phyloP scores from a whole-genome alignment of 2,329 filamentous ascomycete genomes.

The Coleophoma cylindrospora region DNA sequence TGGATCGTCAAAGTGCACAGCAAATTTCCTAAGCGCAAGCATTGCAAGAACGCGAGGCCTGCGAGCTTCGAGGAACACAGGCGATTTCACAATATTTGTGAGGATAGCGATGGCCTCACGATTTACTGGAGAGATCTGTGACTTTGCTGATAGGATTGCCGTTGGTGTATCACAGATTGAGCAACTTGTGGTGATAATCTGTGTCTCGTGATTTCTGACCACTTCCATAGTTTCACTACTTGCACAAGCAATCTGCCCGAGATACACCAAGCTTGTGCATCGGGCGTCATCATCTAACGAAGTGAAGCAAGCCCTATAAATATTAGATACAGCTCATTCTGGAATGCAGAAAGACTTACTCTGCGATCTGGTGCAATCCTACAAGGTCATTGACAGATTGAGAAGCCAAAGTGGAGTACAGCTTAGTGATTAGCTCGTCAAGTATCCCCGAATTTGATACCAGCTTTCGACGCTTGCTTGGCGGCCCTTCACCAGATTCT shows the following conservation, averaged over 20 bases:
- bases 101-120: constrained; percentile 41
- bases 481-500: constrained; percentile 6
- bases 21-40: constrained; percentile 63
- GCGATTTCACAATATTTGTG: constrained; percentile 34
- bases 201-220: constrained; percentile 20
- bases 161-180: constrained; percentile 21
- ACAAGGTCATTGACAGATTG: constrained; percentile 29
- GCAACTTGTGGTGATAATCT: constrained; percentile 21
- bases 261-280: constrained; percentile 45
- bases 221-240: constrained; percentile 38
- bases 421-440: constrained; percentile 26
- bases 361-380: constrained; percentile 35
- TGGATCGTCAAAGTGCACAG: constrained; percentile 57
- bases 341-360: constrained; percentile 35
- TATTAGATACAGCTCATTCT: constrained; percentile 4
- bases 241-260: constrained; percentile 55
- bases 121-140: constrained; percentile 11
- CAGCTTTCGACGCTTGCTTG: constrained; percentile 24
- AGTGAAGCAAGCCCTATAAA: constrained; percentile 35
- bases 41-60: constrained; percentile 65
- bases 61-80: constrained; percentile 47
- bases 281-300: constrained; percentile 42
- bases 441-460: constrained; percentile 23
- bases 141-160: constrained; percentile 10
- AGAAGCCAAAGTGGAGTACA: constrained; percentile 29